Evolutionary conservation across 225 moss, liverwort and hornwort genomes (phyloP).

Genomic region (Physcomitrium patens): DNA sequence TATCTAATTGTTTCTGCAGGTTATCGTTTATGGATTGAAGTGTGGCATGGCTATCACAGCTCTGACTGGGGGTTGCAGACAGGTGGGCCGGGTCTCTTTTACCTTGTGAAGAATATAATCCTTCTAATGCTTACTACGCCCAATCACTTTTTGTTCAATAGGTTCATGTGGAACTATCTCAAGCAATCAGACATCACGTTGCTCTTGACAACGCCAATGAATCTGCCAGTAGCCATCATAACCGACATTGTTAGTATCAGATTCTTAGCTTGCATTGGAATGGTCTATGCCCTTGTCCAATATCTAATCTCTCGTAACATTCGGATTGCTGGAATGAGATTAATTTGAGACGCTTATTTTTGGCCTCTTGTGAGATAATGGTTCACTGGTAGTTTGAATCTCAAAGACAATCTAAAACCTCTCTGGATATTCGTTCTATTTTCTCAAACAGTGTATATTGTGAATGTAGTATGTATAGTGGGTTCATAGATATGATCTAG

Average conservation of each 20-base stretch:
- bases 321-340: conserved; percentile 93
- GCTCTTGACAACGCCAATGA: conserved; percentile 90
- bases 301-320: conserved; percentile 85
- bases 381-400: too few species aligned
- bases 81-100: conserved; percentile 90
- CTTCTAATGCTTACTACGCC: conserved; percentile 70
- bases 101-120: conserved; percentile 79
- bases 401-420: too few species aligned
- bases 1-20: conserved; percentile 76
- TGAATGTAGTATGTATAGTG: too few species aligned
- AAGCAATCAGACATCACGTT: conserved; percentile 86
- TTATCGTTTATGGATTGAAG: conserved; percentile 87
- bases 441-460: too few species aligned
- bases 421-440: too few species aligned
- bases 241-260: conserved; percentile 89
- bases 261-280: conserved; percentile 79
- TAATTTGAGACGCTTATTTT: conserved; percentile 56
- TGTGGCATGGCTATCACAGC: conserved; percentile 89
- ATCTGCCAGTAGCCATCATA: conserved; percentile 93
- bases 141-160: conserved; percentile 92
- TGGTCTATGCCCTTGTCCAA: conserved; percentile 76
- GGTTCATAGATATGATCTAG: too few species aligned
- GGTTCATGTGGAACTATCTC: conserved; percentile 96
- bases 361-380: not conserved
- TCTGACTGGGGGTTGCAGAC: conserved; percentile 91